Evolutionary conservation across 1,284 basidiomycete genomes (phyloP).

Genomic region (Psilocybe mexicana): DNA sequence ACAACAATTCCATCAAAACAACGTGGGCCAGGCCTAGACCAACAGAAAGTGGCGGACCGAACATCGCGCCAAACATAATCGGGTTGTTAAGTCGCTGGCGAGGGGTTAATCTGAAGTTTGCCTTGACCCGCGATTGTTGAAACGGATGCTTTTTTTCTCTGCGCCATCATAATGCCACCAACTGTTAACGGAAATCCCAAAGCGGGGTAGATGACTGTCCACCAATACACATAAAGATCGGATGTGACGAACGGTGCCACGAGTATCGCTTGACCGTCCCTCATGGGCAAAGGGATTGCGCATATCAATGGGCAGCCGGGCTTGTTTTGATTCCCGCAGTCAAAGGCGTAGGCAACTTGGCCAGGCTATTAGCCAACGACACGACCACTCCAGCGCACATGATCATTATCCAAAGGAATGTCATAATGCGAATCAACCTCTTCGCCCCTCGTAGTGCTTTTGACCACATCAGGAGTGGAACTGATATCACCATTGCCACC

Average conservation of each 20-base stretch:
- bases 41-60: slow-evolving; percentile 5
- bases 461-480: slow-evolving; percentile 11
- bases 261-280: slow-evolving; percentile 2
- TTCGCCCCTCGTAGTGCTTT: slow-evolving; percentile 7
- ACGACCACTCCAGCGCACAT: slow-evolving; percentile 12
- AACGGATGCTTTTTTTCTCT: background rate
- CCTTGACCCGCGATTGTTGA: background rate
- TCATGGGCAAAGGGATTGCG: slow-evolving; percentile 8
- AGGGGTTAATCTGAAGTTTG: background rate
- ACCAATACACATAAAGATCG: background rate
- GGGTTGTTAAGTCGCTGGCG: background rate
- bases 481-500: slow-evolving; percentile 7
- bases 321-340: background rate
- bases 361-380: slow-evolving; percentile 5
- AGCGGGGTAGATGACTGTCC: slow-evolving; percentile 2
- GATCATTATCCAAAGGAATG: slow-evolving; percentile 8
- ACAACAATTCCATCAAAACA: slow-evolving; percentile 3
- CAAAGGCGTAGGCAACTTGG: slow-evolving; percentile 1
- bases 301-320: slow-evolving; percentile 6
- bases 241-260: slow-evolving; percentile 2
- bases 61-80: background rate
- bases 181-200: slow-evolving; percentile 2
- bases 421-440: background rate
- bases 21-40: slow-evolving; percentile 9
- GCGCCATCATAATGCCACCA: slow-evolving; percentile 4